These are phyloP conservation scores for Coccinonectria pachysandricola DNA, from an alignment of 2,329 filamentous ascomycete species.

Conservation along the genomic window DNA sequence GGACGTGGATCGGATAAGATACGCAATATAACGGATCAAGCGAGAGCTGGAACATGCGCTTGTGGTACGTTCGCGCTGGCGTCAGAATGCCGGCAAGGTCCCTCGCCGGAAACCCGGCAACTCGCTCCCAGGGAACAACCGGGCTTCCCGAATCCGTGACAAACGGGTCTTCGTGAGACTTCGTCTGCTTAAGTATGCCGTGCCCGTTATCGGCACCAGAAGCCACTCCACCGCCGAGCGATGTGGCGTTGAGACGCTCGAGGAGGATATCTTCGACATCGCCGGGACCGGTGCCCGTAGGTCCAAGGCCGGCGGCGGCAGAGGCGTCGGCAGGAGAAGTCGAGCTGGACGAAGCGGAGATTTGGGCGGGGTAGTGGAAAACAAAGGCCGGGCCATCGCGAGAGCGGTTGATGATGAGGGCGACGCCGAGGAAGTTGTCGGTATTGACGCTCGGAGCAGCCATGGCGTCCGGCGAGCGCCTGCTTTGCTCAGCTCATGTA, in stretches of 20 bases:
- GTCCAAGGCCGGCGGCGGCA: slow-evolving; percentile 7
- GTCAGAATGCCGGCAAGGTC: slow-evolving; percentile 73
- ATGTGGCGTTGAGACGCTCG: slow-evolving; percentile 32
- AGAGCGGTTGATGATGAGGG: slow-evolving; percentile 63
- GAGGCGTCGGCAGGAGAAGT: slow-evolving; percentile 24
- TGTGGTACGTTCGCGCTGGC: slow-evolving; percentile 66
- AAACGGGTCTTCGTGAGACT: slow-evolving; percentile 42
- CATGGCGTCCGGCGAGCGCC: slow-evolving; percentile 7
- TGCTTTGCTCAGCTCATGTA: too few species aligned
- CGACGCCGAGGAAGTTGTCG: slow-evolving; percentile 56
- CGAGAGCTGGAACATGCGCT: slow-evolving; percentile 70
- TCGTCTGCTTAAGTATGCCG: slow-evolving; percentile 35
- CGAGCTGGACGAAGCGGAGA: slow-evolving; percentile 24
- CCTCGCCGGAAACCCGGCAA: slow-evolving; percentile 64
- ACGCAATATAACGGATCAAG: slow-evolving; percentile 72
- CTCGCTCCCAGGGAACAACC: slow-evolving; percentile 58
- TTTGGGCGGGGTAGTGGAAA: slow-evolving; percentile 72
- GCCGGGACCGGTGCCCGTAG: slow-evolving; percentile 2
- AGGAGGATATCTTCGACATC: slow-evolving; percentile 44
- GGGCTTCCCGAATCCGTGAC: slow-evolving; percentile 46
- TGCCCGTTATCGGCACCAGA: slow-evolving; percentile 28
- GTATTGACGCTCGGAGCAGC: slow-evolving; percentile 41
- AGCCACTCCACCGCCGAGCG: slow-evolving; percentile 25
- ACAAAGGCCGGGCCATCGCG: slow-evolving; percentile 73
- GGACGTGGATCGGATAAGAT: slow-evolving; percentile 74